These are phyloP conservation scores for Neonectria hederae DNA, from an alignment of 2,329 filamentous ascomycete genomes.

Conservation along the genomic window DNA sequence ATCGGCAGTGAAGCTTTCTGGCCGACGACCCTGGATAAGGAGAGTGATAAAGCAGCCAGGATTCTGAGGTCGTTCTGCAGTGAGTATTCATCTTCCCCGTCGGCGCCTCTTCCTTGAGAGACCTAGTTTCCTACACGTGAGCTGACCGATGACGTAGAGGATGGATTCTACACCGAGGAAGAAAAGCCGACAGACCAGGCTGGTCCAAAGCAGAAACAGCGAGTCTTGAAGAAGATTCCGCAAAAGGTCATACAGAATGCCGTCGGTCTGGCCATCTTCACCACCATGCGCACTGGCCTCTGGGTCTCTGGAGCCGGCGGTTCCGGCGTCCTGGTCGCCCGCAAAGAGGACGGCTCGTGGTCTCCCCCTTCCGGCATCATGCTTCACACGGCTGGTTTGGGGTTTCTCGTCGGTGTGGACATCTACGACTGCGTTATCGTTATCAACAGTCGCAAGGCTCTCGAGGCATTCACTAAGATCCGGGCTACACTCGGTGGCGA, in stretches of 20 bases:
- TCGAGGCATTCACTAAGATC: slow-evolving; percentile 78
- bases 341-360: slow-evolving; percentile 74
- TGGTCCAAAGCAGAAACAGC: slow-evolving; percentile 52
- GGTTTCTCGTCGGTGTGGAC: slow-evolving; percentile 82
- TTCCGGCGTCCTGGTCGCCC: slow-evolving; percentile 70
- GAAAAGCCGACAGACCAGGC: slow-evolving; percentile 38
- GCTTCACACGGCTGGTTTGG: slow-evolving; percentile 80
- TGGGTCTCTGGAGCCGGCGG: slow-evolving; percentile 75
- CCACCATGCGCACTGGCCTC: slow-evolving; percentile 72
- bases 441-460: slow-evolving; percentile 79
- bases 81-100: slow-evolving; percentile 50
- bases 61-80: slow-evolving; percentile 88
- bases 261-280: slow-evolving; percentile 76
- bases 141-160: slow-evolving; percentile 49
- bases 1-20: slow-evolving; percentile 85
- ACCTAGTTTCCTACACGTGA: not conserved
- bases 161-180: slow-evolving; percentile 60
- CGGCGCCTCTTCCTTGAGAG: not conserved
- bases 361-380: slow-evolving; percentile 83
- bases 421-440: slow-evolving; percentile 90
- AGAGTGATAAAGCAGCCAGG: slow-evolving; percentile 87
- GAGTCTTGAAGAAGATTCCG: slow-evolving; percentile 63
- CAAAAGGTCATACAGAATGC: slow-evolving; percentile 69
- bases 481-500: slow-evolving; percentile 81
- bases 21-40: slow-evolving; percentile 85